These are phyloP conservation scores for Hanseniaspora jakobsenii DNA, from an alignment of 805 yeast species.

Conservation along the genomic window DNA sequence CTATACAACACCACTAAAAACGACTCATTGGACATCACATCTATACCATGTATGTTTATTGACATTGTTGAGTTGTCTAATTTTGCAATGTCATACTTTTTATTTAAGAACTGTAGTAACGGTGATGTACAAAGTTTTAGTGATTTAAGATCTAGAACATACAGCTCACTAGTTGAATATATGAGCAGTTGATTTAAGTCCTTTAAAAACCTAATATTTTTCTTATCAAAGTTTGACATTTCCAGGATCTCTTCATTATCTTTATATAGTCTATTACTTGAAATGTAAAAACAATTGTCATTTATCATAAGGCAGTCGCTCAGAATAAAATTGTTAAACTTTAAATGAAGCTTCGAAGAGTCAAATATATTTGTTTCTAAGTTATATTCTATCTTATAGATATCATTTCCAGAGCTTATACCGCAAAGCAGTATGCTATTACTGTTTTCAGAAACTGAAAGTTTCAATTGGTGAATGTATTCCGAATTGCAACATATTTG, in stretches of 20 bases:
- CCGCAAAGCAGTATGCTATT: too few relatives aligned
- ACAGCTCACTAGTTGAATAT: conserved; percentile 25
- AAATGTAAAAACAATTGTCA: conserved; percentile 2
- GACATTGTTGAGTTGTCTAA: conserved; percentile 22
- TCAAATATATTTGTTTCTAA: conserved; percentile 15
- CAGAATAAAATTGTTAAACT: too few relatives aligned
- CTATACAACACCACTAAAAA: conserved; percentile 24
- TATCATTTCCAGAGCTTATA: too few relatives aligned
- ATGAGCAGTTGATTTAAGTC: conserved; percentile 22
- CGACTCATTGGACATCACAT: conserved; percentile 25
- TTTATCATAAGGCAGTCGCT: too few relatives aligned
- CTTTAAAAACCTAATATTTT: conserved; percentile 18
- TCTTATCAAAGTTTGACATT: conserved; percentile 17
- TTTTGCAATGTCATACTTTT: conserved; percentile 3
- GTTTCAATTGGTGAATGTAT: too few relatives aligned
- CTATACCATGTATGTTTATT: conserved; percentile 22
- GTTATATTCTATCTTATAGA: conserved; percentile 20
- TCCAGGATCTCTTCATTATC: conserved; percentile 19
- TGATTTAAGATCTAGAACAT: conserved; percentile 21
- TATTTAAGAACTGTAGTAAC: conserved; percentile 2
- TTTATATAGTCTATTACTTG: conserved; percentile 3
- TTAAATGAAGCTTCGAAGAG: conserved; percentile 9
- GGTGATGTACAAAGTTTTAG: conserved; percentile 12
- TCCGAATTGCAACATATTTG: too few relatives aligned
- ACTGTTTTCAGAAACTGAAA: too few relatives aligned